These are phyloP conservation scores for Magnusiomyces ingens DNA, from an alignment of 1,139 yeast genomes.

Conservation along the genomic window DNA sequence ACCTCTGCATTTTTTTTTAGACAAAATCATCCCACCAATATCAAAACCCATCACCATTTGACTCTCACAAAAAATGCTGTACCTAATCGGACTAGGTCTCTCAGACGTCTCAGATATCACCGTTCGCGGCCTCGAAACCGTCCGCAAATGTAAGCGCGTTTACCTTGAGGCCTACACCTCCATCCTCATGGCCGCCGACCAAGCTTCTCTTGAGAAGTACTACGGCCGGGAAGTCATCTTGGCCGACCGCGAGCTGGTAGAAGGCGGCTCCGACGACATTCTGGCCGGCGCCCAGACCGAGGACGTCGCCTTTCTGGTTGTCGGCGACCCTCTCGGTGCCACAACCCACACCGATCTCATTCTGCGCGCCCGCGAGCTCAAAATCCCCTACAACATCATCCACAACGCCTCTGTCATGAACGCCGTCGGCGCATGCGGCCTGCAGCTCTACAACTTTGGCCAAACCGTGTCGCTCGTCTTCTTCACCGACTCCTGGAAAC, in stretches of 20 bases:
- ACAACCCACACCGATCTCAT: conserved; percentile 95
- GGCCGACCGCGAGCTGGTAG: conserved; percentile 94
- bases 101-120: conserved; percentile 88
- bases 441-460: conserved; percentile 91
- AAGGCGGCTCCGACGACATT: conserved; percentile 77
- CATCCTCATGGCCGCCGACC: conserved; percentile 86
- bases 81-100: conserved; percentile 84
- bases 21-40: too few species aligned
- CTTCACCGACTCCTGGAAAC: conserved; percentile 93
- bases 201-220: conserved; percentile 48
- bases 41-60: background rate
- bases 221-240: conserved; percentile 80
- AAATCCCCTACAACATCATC: conserved; percentile 69
- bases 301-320: conserved; percentile 92
- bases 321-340: conserved; percentile 97
- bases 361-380: conserved; percentile 78
- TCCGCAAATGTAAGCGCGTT: conserved; percentile 75
- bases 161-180: conserved; percentile 94
- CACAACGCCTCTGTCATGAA: conserved; percentile 98
- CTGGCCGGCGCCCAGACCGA: conserved; percentile 59
- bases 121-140: conserved; percentile 84
- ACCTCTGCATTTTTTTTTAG: too few species aligned
- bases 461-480: conserved; percentile 94
- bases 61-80: conserved; percentile 52
- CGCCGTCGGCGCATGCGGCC: conserved; percentile 97